Evolutionary conservation across 1,139 yeast genomes (phyloP).

Genomic region (Arxiozyma slooffiae): DNA sequence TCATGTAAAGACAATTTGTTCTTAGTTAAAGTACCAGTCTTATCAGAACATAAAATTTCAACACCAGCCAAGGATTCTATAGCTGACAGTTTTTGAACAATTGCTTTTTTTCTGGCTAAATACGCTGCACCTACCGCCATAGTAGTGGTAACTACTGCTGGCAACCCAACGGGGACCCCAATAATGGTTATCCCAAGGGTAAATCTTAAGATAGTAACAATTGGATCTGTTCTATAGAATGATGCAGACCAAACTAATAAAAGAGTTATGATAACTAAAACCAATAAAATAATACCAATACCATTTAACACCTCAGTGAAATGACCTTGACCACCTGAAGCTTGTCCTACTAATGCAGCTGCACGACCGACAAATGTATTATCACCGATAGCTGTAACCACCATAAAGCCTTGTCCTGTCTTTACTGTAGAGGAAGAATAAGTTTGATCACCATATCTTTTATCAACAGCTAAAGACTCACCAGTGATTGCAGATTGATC

Average conservation of each 20-base stretch:
- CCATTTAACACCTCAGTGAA: no score
- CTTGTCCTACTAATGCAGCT: constrained; percentile 91
- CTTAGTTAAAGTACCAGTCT: constrained; percentile 97
- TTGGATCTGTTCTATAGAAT: constrained; percentile 83
- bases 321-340: constrained; percentile 86
- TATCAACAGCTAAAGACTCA: constrained; percentile 92
- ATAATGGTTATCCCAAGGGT: constrained; percentile 91
- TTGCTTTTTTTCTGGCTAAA: constrained; percentile 94
- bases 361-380: constrained; percentile 88
- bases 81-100: constrained; percentile 97
- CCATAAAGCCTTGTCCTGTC: constrained; percentile 92
- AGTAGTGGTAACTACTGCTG: constrained; percentile 97
- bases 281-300: constrained; percentile 86
- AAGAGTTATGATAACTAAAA: constrained; percentile 76
- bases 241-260: constrained; percentile 85
- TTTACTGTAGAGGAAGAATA: constrained; percentile 95
- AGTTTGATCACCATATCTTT: constrained; percentile 73
- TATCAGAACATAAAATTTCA: constrained; percentile 95
- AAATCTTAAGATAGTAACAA: constrained; percentile 84
- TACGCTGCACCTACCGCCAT: constrained; percentile 99
- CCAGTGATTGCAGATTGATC: constrained; percentile 97
- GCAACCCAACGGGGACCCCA: constrained; percentile 99
- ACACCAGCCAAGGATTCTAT: constrained; percentile 98
- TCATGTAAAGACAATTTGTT: constrained; percentile 92
- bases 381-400: constrained; percentile 93